phyloP scores from a whole-genome alignment of 495 filamentous ascomycete genomes.

The Pyrenopolyporus hunteri region DNA sequence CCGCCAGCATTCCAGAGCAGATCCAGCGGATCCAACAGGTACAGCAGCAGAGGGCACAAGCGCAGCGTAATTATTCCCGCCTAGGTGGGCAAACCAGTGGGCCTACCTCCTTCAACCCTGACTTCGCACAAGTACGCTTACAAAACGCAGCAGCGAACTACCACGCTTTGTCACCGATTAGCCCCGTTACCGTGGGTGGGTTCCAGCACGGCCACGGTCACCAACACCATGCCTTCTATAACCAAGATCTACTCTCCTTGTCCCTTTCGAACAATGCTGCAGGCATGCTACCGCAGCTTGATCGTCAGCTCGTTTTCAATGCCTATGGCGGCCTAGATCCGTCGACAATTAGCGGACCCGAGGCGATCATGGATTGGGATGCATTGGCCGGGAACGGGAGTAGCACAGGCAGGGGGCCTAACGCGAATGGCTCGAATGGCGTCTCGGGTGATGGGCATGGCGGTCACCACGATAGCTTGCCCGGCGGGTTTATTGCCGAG shows the following conservation, averaged over 20 bases:
- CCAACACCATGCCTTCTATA: slow-evolving; percentile 51
- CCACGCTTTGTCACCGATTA: slow-evolving; percentile 54
- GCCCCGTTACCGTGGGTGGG: slow-evolving; percentile 49
- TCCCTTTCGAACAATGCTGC: slow-evolving; percentile 51
- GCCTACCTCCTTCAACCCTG: slow-evolving; percentile 47
- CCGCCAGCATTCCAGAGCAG: slow-evolving; percentile 38
- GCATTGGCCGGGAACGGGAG: slow-evolving; percentile 36
- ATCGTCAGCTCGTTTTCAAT: slow-evolving; percentile 79
- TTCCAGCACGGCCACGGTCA: slow-evolving; percentile 44
- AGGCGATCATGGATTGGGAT: slow-evolving; percentile 43
- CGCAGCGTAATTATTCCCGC: slow-evolving; percentile 50
- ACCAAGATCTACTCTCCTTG: slow-evolving; percentile 51
- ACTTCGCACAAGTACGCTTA: slow-evolving; percentile 45
- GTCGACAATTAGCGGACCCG: slow-evolving; percentile 40
- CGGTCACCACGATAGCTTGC: slow-evolving; percentile 32
- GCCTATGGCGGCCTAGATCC: slow-evolving; percentile 72
- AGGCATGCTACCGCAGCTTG: slow-evolving; percentile 64
- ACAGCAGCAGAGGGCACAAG: slow-evolving; percentile 48
- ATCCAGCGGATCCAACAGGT: slow-evolving; percentile 44
- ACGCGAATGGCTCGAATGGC: slow-evolving; percentile 65
- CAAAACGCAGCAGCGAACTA: slow-evolving; percentile 45
- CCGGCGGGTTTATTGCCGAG: slow-evolving; percentile 45
- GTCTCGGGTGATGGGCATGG: slow-evolving; percentile 40
- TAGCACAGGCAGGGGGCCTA: slow-evolving; percentile 64
- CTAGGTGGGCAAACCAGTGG: slow-evolving; percentile 48